Conservation (phyloP, 305 asterid species). For the Solanum hybrid region DNA sequence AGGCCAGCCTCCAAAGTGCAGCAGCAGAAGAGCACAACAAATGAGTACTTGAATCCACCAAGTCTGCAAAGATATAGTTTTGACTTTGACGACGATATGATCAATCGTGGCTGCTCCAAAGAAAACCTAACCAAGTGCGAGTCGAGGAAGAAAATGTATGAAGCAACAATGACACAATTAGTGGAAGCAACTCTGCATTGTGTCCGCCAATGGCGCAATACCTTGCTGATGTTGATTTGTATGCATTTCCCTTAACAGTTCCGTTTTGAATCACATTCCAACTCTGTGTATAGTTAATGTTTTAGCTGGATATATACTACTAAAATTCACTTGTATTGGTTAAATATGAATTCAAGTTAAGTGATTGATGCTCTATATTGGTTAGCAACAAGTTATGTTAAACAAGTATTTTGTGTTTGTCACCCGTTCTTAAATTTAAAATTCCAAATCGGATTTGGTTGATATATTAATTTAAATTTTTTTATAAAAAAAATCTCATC, state of each 20-base stretch:
- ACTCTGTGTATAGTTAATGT: neutral
- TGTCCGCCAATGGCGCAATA: too few species aligned
- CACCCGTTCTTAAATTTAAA: neutral
- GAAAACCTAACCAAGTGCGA: slow-evolving; percentile 6
- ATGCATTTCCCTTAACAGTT: neutral
- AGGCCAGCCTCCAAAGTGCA: neutral
- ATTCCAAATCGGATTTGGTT: too few species aligned
- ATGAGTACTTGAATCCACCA: slow-evolving; percentile 7
- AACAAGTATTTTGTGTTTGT: neutral
- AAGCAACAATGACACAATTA: too few species aligned
- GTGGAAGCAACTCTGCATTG: neutral
- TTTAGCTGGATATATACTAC: neutral
- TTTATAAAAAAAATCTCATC: neutral
- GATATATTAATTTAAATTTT: too few species aligned
- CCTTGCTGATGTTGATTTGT: neutral
- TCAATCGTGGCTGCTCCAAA: slow-evolving; percentile 33
- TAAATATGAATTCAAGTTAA: neutral
- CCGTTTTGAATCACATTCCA: neutral
- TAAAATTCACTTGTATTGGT: neutral
- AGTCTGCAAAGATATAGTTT: neutral
- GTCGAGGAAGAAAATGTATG: slow-evolving; percentile 8
- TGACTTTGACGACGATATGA: slow-evolving; percentile 3
- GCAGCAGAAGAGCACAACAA: neutral
- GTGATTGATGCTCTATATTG: neutral
- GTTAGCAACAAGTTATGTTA: neutral